Percentiles rank a stretch among this genome's conserved stretches.
These are phyloP conservation scores for Singerocomus inundabilis DNA, from an alignment of 1,284 basidiomycete genomes.

Conservation along the genomic window DNA sequence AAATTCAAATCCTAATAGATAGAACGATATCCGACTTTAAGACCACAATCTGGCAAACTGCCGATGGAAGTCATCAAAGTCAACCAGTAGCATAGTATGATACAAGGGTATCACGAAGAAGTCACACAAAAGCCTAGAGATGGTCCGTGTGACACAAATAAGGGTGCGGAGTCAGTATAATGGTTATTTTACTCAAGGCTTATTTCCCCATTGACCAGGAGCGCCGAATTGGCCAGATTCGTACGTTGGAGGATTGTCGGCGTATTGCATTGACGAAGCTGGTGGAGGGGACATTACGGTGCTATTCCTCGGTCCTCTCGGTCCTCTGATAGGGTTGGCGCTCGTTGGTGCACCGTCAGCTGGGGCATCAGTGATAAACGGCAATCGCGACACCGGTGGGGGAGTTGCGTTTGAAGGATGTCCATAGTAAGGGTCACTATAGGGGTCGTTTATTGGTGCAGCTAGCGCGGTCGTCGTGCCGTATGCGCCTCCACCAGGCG, in stretches of 20 bases:
- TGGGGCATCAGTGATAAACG: constrained; percentile 35
- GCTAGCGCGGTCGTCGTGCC: constrained; percentile 45
- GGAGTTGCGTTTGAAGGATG: constrained; percentile 20
- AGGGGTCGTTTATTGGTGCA: constrained; percentile 16
- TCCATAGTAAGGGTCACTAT: constrained; percentile 30
- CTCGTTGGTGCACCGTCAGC: constrained; percentile 27
- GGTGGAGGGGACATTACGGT: constrained; percentile 25
- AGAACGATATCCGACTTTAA: neutral
- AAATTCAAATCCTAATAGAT: neutral
- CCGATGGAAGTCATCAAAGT: neutral
- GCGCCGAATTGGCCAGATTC: constrained; percentile 51
- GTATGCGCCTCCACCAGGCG: constrained; percentile 58
- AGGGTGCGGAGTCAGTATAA: constrained; percentile 1
- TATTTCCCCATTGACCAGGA: constrained; percentile 51
- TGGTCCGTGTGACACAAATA: constrained; percentile 19
- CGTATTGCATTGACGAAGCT: constrained; percentile 34
- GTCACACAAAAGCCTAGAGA: constrained; percentile 16
- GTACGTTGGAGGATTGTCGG: constrained; percentile 64
- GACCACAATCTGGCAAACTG: neutral
- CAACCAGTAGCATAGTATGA: constrained; percentile 10
- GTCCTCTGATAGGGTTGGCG: constrained; percentile 42
- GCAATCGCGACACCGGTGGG: constrained; percentile 30
- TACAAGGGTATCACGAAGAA: constrained; percentile 27
- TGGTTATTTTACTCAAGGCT: constrained; percentile 24
- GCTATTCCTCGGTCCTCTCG: constrained; percentile 32